Percentiles rank a stretch among this genome's conserved stretches.
Conservation (phyloP, 2,329 filamentous ascomycete species). For the Colletotrichum echinochloae region DNA sequence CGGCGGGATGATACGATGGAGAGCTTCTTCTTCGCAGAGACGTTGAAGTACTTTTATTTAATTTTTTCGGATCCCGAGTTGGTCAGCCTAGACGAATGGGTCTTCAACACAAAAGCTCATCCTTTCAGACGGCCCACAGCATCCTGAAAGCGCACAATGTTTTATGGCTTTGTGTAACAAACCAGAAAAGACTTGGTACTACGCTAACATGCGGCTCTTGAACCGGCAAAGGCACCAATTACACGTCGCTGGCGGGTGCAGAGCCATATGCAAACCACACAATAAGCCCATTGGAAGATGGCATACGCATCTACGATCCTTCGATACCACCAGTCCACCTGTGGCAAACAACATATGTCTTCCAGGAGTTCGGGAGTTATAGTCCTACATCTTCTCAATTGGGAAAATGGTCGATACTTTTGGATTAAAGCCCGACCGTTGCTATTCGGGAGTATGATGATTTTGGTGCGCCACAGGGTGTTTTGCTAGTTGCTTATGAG, state of each 20-base stretch:
- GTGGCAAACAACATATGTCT: no score
- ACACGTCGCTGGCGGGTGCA: background rate
- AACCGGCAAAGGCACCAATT: background rate
- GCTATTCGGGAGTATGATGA: background rate
- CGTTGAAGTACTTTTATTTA: constrained; percentile 80
- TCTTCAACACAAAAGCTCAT: constrained; percentile 68
- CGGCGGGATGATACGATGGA: constrained; percentile 60
- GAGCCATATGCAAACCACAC: background rate
- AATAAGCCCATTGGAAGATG: background rate
- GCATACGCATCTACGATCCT: background rate
- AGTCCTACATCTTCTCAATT: background rate
- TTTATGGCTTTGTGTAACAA: background rate
- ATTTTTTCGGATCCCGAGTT: constrained; percentile 74
- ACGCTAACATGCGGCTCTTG: background rate
- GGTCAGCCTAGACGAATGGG: constrained; percentile 75
- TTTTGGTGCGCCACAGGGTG: no score
- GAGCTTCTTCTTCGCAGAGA: constrained; percentile 80
- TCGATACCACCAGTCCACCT: constrained; percentile 1
- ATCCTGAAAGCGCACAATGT: background rate
- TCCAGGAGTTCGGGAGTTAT: background rate
- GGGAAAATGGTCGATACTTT: background rate
- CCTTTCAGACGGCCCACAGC: constrained; percentile 49
- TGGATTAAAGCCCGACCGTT: background rate
- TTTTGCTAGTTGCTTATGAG: background rate
- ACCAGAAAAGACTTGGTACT: background rate